Percentiles rank a stretch among this genome's conserved stretches.
Conservation (phyloP, 495 filamentous ascomycete species). For the Thermothielavioides terrestris region DNA sequence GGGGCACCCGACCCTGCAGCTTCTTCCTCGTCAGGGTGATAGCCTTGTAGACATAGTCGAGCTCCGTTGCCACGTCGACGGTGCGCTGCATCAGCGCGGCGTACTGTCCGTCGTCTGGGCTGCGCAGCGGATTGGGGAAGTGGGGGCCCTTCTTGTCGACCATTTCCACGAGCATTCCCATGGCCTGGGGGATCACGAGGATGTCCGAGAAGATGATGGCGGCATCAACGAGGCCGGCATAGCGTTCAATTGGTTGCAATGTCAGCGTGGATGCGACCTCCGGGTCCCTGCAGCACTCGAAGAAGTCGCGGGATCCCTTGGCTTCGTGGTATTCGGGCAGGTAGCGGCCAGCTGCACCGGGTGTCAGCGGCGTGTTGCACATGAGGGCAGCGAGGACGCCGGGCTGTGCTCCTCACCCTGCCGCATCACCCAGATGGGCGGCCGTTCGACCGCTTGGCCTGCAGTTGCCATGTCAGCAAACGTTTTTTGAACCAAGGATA, state of each 20-base stretch:
- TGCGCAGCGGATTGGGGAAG: constrained; percentile 75
- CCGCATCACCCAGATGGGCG: constrained; percentile 98
- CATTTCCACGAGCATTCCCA: constrained; percentile 98
- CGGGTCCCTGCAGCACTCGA: constrained; percentile 88
- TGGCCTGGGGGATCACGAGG: constrained; percentile 91
- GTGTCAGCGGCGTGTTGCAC: constrained; percentile 13
- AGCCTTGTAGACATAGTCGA: constrained; percentile 91
- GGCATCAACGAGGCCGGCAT: constrained; percentile 81
- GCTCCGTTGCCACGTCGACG: constrained; percentile 73
- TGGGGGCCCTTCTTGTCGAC: constrained; percentile 89
- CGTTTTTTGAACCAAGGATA: too few relatives aligned
- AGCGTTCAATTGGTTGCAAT: constrained; percentile 88
- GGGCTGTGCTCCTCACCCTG: constrained; percentile 54
- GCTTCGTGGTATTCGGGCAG: constrained; percentile 95
- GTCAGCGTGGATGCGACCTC: constrained; percentile 89
- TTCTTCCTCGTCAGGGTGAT: constrained; percentile 87
- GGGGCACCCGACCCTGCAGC: constrained; percentile 74
- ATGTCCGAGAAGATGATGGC: constrained; percentile 99
- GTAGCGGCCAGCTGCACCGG: constrained; percentile 75
- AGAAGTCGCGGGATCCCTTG: constrained; percentile 86
- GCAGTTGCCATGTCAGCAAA: constrained; percentile 11
- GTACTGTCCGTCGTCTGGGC: constrained; percentile 74
- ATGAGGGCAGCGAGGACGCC: constrained; percentile 5
- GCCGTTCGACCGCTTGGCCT: constrained; percentile 85
- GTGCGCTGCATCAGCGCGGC: constrained; percentile 61